Base-by-base conservation (phyloP, 108 stramenopile species). In the Nitzschia putrida region DNA sequence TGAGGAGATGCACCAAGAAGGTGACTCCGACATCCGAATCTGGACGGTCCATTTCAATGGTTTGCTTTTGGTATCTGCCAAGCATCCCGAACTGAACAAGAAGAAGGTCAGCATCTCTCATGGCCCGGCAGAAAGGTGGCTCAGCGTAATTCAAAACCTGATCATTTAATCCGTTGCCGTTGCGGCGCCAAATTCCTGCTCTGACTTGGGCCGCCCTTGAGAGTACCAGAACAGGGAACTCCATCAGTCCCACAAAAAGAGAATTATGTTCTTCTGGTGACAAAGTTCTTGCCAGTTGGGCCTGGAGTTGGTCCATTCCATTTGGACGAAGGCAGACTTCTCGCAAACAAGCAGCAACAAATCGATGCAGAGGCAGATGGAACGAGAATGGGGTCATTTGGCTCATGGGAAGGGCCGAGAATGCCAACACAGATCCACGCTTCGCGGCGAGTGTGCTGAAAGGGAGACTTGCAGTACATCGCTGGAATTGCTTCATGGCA, bases 331-430 rank as follows among this genome's bases (percentile, higher is more conserved):
- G 86, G 55, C 79, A 85, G 8, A 90, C 73, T 67, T 92, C 87
- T 2, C 90, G 74, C 44, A 92, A 79, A 42, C 87, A 88, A 14
- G 88, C 82, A 34, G 93, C 94, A 9, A 87, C 74, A 76, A 96
- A 96, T 37, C 97, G 86, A 73, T 96, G 95, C 58, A 97, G 67
- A 10, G 93, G 93, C 34, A 92, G 63, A 64, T 97, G 97, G 69
- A 97, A 95, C 47, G 93, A 93, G 74, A 90, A 92, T 26, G 79
- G 71, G 38, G 84, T 82, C 54, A 80, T 74, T 71, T 95, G 94
- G 16, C 88, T 81, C 18, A 89, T 60, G 9, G 89, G 89, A n/a
- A 93, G 61, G 3, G 88, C 86, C 8, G 66, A 66, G 71, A 88
- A 82, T 4, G 89, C 92, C 11, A 86, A 59, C 7, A 76, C 73